phyloP scores from a whole-genome alignment of 208 protist genomes.

The Zelonia costaricensis region DNA sequence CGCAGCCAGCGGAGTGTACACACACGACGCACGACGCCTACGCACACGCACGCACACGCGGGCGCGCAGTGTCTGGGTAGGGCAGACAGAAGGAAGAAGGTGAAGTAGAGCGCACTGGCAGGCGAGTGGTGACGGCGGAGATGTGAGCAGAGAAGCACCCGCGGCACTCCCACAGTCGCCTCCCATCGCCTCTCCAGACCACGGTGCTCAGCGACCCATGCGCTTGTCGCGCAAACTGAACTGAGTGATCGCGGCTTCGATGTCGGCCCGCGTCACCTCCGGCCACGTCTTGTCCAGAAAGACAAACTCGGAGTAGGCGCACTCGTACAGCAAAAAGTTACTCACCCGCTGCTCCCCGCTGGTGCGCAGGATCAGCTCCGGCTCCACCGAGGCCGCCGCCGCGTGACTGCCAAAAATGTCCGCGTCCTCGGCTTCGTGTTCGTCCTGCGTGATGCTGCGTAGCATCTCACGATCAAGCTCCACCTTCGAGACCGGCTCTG shows the following conservation, averaged over 20 bases:
- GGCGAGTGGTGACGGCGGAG: too few relatives aligned
- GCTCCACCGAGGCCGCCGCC: conserved; percentile 38
- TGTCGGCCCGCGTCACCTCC: conserved; percentile 54
- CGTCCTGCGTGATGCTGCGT: conserved; percentile 74
- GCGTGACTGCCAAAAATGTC: conserved; percentile 29
- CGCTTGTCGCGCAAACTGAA: conserved; percentile 53
- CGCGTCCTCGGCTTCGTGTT: conserved; percentile 59
- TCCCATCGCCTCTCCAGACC: not conserved
- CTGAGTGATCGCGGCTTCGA: conserved; percentile 43
- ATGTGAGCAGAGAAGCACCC: too few relatives aligned
- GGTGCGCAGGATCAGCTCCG: conserved; percentile 84
- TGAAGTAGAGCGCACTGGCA: too few relatives aligned
- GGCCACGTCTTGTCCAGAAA: conserved; percentile 85
- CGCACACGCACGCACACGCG: too few relatives aligned
- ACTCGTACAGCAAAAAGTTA: conserved; percentile 90
- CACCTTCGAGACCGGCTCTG: conserved; percentile 35
- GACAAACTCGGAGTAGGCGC: conserved; percentile 85
- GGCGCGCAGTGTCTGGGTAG: too few relatives aligned
- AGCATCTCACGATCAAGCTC: conserved; percentile 80
- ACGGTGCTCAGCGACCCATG: conserved; percentile 33
- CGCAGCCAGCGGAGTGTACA: too few relatives aligned
- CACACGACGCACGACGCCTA: too few relatives aligned
- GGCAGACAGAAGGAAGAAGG: too few relatives aligned
- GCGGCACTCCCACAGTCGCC: too few relatives aligned
- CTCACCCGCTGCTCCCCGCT: conserved; percentile 85